Percentiles rank a stretch among this genome's conserved stretches.
Evolutionary conservation across 2,329 filamentous ascomycete genomes (phyloP).

Genomic region (Aureobasidium sp.): DNA sequence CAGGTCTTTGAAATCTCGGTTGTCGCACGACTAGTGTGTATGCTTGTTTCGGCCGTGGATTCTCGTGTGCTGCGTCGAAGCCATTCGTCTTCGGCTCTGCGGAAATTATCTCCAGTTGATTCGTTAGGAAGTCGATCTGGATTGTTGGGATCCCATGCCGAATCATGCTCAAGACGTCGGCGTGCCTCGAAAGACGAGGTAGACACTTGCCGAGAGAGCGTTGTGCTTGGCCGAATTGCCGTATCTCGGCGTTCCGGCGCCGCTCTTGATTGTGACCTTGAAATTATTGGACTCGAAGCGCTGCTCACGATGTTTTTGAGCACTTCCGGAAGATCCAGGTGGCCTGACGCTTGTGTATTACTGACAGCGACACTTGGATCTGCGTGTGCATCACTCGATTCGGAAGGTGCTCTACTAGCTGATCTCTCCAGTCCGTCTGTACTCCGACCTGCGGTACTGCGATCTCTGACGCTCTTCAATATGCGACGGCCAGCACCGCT

Average conservation of each 20-base stretch:
- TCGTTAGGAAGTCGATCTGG: constrained; percentile 22
- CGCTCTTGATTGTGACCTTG: constrained; percentile 19
- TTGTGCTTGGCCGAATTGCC: constrained; percentile 21
- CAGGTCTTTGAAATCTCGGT: constrained; percentile 25
- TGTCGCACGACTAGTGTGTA: constrained; percentile 22
- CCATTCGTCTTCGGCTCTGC: constrained; percentile 28
- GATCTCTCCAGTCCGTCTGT: constrained; percentile 49
- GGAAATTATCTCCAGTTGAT: constrained; percentile 25
- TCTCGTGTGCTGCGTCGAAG: constrained; percentile 27
- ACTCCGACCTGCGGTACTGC: constrained; percentile 37
- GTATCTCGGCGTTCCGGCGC: constrained; percentile 10
- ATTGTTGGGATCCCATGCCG: background rate
- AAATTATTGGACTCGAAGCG: constrained; percentile 23
- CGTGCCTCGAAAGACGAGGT: constrained; percentile 19
- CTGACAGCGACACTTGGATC: constrained; percentile 57
- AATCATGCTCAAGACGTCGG: constrained; percentile 20
- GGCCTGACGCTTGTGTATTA: constrained; percentile 52
- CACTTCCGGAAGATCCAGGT: constrained; percentile 45
- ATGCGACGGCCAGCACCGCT: constrained; percentile 38
- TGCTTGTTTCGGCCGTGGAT: constrained; percentile 25
- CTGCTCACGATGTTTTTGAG: constrained; percentile 31
- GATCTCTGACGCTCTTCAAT: constrained; percentile 39
- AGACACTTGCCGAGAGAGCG: constrained; percentile 15
- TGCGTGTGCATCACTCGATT: constrained; percentile 55
- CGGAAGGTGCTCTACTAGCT: constrained; percentile 53